Evolutionary conservation across 352 stramenopile species (phyloP).

Genomic region (Pythium periplocum): DNA sequence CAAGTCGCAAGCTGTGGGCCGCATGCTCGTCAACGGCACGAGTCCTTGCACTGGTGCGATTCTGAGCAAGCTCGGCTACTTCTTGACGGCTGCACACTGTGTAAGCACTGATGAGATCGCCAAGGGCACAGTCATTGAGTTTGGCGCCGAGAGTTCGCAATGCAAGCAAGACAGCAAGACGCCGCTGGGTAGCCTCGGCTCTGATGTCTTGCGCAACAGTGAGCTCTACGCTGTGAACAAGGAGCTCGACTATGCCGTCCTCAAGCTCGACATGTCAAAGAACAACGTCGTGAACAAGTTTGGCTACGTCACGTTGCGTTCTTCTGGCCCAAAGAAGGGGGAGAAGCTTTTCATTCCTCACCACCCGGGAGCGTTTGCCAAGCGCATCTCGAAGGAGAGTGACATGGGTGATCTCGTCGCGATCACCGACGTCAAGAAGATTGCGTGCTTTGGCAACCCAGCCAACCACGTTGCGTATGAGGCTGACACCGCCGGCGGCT

Average conservation of each 20-base stretch:
- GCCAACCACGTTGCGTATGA: too few species aligned
- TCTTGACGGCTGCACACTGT: conserved; percentile 27
- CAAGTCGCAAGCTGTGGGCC: conserved; percentile 17
- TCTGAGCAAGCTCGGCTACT: conserved; percentile 17
- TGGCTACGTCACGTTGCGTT: conserved; percentile 17
- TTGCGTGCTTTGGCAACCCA: too few species aligned
- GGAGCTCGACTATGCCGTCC: conserved; percentile 22
- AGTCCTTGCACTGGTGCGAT: conserved; percentile 19
- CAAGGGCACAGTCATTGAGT: conserved; percentile 15
- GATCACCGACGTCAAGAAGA: neutral
- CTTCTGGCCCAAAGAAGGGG: neutral
- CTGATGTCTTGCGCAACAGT: conserved; percentile 16
- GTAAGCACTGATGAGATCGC: conserved; percentile 13
- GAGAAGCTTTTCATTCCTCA: conserved; percentile 25
- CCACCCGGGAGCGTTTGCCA: conserved; percentile 18
- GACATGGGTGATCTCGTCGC: conserved; percentile 9
- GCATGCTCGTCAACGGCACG: conserved; percentile 23
- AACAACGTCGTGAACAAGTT: conserved; percentile 14
- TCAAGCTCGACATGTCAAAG: conserved; percentile 16
- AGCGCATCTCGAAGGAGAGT: conserved; percentile 11
- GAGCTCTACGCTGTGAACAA: conserved; percentile 20
- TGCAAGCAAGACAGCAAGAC: conserved; percentile 18
- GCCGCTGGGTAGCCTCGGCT: conserved; percentile 15
- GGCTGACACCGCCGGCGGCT: neutral
- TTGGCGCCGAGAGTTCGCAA: conserved; percentile 18